phyloP scores from a whole-genome alignment of 768 basidiomycete genomes.

The Xerocomus spinulosus region DNA sequence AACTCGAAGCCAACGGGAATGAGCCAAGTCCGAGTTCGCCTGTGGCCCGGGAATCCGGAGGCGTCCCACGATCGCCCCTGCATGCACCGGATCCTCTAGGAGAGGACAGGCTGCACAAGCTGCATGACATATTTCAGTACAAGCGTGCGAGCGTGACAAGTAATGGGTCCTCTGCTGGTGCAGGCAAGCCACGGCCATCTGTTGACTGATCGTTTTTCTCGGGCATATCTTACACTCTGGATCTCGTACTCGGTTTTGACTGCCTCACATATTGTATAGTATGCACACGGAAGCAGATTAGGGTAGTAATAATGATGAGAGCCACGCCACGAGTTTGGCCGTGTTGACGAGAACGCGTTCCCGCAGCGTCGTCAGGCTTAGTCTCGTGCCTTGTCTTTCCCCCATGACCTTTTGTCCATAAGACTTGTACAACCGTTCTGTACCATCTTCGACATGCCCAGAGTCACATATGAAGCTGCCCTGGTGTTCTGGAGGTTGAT shows the following conservation, averaged over 20 bases:
- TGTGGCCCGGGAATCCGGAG: constrained; percentile 24
- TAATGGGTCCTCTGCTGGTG: constrained; percentile 35
- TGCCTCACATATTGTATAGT: constrained; percentile 29
- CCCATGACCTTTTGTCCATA: constrained; percentile 10
- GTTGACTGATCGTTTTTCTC: constrained; percentile 18
- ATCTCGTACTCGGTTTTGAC: constrained; percentile 9
- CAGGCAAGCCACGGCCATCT: constrained; percentile 11
- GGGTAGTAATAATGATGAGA: constrained; percentile 20
- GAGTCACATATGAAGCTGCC: constrained; percentile 59
- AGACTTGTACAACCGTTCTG: constrained; percentile 4
- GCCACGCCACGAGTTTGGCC: constrained; percentile 17
- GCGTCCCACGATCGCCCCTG: constrained; percentile 34
- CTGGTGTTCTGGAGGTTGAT: constrained; percentile 83
- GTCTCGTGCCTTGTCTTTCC: neutral
- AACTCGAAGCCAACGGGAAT: constrained; percentile 55
- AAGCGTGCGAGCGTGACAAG: constrained; percentile 57
- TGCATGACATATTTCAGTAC: constrained; percentile 83
- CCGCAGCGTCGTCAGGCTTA: neutral
- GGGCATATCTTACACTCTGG: constrained; percentile 15
- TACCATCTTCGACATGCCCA: constrained; percentile 18
- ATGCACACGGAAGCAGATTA: constrained; percentile 22
- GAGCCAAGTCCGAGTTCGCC: constrained; percentile 35
- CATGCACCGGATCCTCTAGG: constrained; percentile 33
- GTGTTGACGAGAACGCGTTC: constrained; percentile 20
- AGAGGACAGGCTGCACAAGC: constrained; percentile 65